A percentile compares a stretch with the other conserved stretches of the same genome.
These are phyloP conservation scores for Phytophthora citrophthora DNA, from an alignment of 352 stramenopile genomes.

Conservation along the genomic window DNA sequence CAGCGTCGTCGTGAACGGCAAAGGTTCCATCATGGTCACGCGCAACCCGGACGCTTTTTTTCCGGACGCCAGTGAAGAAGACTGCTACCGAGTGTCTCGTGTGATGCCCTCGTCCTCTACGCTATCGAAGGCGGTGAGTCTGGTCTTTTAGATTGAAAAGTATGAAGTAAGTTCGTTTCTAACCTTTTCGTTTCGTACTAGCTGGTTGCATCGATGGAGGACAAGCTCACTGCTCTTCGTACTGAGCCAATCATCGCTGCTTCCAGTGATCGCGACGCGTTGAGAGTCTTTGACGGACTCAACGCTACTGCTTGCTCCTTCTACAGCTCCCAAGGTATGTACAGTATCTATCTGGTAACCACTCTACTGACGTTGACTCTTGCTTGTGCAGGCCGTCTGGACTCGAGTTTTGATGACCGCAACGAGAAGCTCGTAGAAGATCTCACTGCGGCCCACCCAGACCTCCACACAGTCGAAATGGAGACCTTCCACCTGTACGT, in stretches of 20 bases:
- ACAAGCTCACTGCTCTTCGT: slow-evolving; percentile 28
- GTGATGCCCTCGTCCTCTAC: slow-evolving; percentile 39
- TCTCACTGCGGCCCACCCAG: slow-evolving; percentile 37
- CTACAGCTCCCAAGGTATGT: slow-evolving; percentile 71
- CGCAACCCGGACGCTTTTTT: slow-evolving; percentile 65
- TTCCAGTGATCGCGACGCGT: slow-evolving; percentile 19
- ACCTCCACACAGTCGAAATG: slow-evolving; percentile 68
- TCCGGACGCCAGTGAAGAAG: slow-evolving; percentile 21
- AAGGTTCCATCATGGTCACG: slow-evolving; percentile 50
- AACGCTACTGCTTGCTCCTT: slow-evolving; percentile 73
- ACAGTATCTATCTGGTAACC: neutral
- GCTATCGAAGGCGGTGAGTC: slow-evolving; percentile 40
- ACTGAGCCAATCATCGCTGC: slow-evolving; percentile 13
- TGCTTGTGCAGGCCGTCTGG: slow-evolving; percentile 36
- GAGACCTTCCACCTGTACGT: slow-evolving; percentile 73
- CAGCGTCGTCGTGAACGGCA: slow-evolving; percentile 58
- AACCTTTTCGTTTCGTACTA: slow-evolving; percentile 5
- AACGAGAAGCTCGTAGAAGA: slow-evolving; percentile 55
- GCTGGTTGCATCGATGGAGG: slow-evolving; percentile 37
- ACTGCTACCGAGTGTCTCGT: slow-evolving; percentile 42
- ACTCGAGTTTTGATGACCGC: slow-evolving; percentile 64
- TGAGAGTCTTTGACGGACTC: slow-evolving; percentile 48
- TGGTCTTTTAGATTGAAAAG: neutral
- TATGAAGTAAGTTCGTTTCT: neutral
- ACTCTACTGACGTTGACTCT: neutral